Evolutionary conservation across 768 basidiomycete species (phyloP).

Genomic region (Mycena olivaceomarginata): DNA sequence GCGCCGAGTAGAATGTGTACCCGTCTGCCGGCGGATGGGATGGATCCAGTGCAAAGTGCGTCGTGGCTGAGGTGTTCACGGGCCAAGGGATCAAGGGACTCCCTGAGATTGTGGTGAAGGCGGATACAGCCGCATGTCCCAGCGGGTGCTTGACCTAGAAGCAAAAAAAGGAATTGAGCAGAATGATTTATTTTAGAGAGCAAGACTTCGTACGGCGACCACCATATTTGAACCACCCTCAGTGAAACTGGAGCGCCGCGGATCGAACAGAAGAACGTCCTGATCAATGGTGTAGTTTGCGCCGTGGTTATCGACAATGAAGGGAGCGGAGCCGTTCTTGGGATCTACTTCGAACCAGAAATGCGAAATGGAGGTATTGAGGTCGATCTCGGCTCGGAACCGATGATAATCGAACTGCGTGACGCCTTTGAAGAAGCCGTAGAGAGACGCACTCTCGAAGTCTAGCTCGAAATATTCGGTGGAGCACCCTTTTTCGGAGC

Average conservation of each 20-base stretch:
- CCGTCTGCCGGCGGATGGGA: neutral
- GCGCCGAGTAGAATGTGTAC: neutral
- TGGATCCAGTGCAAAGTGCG: neutral
- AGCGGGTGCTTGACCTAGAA: neutral
- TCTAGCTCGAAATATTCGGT: neutral
- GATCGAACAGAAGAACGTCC: neutral
- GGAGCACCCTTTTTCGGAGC: neutral
- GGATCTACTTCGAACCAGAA: neutral
- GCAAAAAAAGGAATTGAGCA: neutral
- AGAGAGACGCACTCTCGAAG: neutral
- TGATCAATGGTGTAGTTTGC: conserved; percentile 2
- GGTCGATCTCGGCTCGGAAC: neutral
- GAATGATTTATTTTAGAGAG: neutral
- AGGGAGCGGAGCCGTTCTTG: neutral
- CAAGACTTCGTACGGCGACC: neutral
- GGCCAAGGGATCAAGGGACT: neutral
- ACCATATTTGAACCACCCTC: neutral
- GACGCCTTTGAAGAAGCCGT: neutral
- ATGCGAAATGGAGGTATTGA: neutral
- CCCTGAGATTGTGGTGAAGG: neutral
- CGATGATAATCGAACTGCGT: neutral
- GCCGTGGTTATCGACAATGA: conserved; percentile 1
- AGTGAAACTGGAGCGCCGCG: neutral
- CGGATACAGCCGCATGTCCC: neutral
- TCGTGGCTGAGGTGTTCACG: neutral